phyloP scores from a whole-genome alignment of 2,329 filamentous ascomycete genomes.

The Didymellaceae sp. region DNA sequence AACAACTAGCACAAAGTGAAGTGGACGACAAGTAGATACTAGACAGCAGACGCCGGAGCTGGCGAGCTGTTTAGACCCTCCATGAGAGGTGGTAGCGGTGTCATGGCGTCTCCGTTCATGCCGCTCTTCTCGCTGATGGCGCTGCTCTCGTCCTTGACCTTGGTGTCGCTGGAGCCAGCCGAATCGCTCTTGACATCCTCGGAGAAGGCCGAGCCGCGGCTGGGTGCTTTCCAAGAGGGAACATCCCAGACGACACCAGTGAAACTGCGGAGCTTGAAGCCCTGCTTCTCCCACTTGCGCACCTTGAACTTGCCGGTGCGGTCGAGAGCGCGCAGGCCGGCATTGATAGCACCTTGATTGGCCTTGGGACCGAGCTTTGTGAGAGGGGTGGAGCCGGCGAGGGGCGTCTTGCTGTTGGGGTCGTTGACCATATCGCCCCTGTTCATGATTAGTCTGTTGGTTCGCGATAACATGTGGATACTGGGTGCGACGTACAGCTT shows the following conservation, averaged over 20 bases:
- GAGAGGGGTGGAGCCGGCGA: constrained; percentile 53
- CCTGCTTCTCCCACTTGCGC: constrained; percentile 85
- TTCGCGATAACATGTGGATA: not conserved
- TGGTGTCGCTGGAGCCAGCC: constrained; percentile 62
- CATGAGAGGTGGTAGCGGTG: constrained; percentile 52
- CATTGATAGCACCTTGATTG: constrained; percentile 97
- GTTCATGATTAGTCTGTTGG: constrained; percentile 32
- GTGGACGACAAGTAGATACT: constrained; percentile 14
- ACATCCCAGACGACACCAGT: constrained; percentile 86
- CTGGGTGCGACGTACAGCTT: constrained; percentile 73
- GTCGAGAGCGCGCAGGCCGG: constrained; percentile 90
- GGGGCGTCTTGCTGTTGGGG: constrained; percentile 49
- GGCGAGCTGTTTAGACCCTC: constrained; percentile 60
- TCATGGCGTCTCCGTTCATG: constrained; percentile 54
- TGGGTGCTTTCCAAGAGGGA: constrained; percentile 82
- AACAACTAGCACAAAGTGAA: constrained; percentile 10
- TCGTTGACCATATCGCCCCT: constrained; percentile 60
- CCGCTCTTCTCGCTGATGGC: constrained; percentile 68
- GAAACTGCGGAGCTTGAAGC: constrained; percentile 88
- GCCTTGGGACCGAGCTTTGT: constrained; percentile 96
- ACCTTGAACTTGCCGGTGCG: constrained; percentile 84
- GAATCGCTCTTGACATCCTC: constrained; percentile 66
- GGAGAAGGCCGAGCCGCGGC: constrained; percentile 60
- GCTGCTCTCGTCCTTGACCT: constrained; percentile 64
- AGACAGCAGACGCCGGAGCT: constrained; percentile 47